Evolutionary conservation across 768 basidiomycete species (phyloP), one percentile per base, ranked within the genome.

Genomic region (Mycena galericulata): DNA sequence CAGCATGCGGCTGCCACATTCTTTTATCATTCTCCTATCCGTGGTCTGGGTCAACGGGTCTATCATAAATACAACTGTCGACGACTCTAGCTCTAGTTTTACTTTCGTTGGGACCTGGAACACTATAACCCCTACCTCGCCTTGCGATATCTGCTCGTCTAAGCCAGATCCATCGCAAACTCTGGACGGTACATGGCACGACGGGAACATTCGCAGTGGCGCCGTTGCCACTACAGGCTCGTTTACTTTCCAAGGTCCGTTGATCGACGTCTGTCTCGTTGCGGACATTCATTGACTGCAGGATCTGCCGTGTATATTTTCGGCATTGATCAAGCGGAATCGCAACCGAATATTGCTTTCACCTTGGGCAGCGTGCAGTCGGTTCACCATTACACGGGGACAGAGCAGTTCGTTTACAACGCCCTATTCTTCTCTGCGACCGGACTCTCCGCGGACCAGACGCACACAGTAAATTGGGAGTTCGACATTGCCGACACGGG

Each of bases 291-390:
- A 50, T 38, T 20, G 20, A 29, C 14, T 43, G 34, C 58, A 69
- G 68, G 68, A 55, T 60, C 62, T 40, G 68, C 57, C 24, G 58
- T 69, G 15, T 69, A 69, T 41, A 69, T 69, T 29, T 65, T 60
- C 46, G 68, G 67, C 14, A 68, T 68, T 24, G 67, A 68, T 55
- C 62, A 68, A 29, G 32, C 62, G 6, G 0, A 3, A n/a, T 24
- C 22, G 3, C 54, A 68, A 18, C 34, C 67, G 26, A 36, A 68
- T 18, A 62, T 68, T 26, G 67, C 43, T 20, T 68, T 68, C 41
- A 50, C 53, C n/a, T 15, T 68, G 17, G 61, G 38, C 24, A 68
- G 29, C 55, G 46, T 63, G n/a, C 45, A 45, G 15, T 4, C 12
- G 3, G 54, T 55, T 26, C 67, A 68, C 49, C 67, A 63, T 36